phyloP scores from a whole-genome alignment of 345 rosid genomes.

The Ceriops zippeliana region DNA sequence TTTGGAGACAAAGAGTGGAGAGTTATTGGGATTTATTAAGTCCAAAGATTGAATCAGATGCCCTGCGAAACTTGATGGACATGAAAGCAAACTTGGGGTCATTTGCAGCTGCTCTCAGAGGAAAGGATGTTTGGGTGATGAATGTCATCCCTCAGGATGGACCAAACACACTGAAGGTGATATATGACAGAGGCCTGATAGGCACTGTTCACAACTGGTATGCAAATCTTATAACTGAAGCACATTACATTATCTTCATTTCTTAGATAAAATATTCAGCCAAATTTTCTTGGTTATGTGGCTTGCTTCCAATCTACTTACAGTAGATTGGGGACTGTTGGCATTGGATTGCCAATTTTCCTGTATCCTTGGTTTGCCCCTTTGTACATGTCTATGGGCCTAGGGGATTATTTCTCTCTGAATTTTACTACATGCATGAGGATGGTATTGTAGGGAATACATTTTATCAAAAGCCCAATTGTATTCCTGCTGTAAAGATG shows the following conservation, averaged over 20 bases:
- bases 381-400: too few relatives aligned
- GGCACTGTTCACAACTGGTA: conserved; percentile 80
- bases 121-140: conserved; percentile 86
- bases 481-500: neutral
- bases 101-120: conserved; percentile 74
- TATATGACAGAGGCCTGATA: conserved; percentile 82
- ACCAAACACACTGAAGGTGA: conserved; percentile 68
- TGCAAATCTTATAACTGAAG: neutral
- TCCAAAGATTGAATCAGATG: conserved; percentile 60
- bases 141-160: conserved; percentile 70
- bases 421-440: too few relatives aligned
- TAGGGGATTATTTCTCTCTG: too few relatives aligned
- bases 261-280: neutral
- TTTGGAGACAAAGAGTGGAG: conserved; percentile 74
- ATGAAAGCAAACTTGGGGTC: conserved; percentile 95
- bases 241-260: neutral
- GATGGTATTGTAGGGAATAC: too few relatives aligned
- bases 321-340: neutral
- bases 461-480: neutral
- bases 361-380: neutral
- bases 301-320: neutral
- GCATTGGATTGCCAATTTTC: neutral
- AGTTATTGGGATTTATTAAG: conserved; percentile 75
- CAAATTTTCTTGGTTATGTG: neutral
- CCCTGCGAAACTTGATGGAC: conserved; percentile 90